Percentiles rank a stretch among this genome's conserved stretches.
These are phyloP conservation scores for Boletus subparvulus DNA, from an alignment of 768 basidiomycete genomes.

Conservation along the genomic window DNA sequence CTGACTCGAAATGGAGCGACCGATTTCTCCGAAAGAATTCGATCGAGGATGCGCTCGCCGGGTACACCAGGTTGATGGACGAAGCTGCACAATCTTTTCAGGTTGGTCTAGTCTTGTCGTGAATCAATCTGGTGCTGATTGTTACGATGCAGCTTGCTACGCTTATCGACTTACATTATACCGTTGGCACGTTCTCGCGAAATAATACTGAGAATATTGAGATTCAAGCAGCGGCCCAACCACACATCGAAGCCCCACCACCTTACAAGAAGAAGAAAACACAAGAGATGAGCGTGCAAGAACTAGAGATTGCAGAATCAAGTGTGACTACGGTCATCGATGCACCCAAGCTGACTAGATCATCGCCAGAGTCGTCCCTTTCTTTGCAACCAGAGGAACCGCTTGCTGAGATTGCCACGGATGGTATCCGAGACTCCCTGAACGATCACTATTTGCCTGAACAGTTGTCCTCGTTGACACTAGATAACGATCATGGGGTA, in stretches of 20 bases:
- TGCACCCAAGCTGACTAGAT: neutral
- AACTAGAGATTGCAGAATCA: neutral
- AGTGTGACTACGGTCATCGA: neutral
- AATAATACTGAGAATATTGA: neutral
- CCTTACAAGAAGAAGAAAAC: slow-evolving; percentile 18
- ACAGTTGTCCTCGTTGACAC: slow-evolving; percentile 18
- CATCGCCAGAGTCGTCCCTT: neutral
- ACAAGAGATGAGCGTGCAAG: neutral
- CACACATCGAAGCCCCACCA: slow-evolving; percentile 13
- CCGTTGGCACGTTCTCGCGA: slow-evolving; percentile 28
- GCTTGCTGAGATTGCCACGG: slow-evolving; percentile 21
- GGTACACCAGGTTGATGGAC: slow-evolving; percentile 36
- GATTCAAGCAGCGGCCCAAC: neutral
- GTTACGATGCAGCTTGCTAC: slow-evolving; percentile 38
- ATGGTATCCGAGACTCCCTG: slow-evolving; percentile 14
- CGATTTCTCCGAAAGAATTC: slow-evolving; percentile 41
- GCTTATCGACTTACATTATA: slow-evolving; percentile 47
- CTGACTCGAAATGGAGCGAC: slow-evolving; percentile 41
- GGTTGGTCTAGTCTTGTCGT: slow-evolving; percentile 22
- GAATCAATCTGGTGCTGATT: neutral
- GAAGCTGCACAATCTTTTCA: slow-evolving; percentile 50
- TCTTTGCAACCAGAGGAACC: slow-evolving; percentile 1
- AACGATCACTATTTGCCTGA: slow-evolving; percentile 23
- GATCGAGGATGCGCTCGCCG: slow-evolving; percentile 40
- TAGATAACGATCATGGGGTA: slow-evolving; percentile 38